These are phyloP conservation scores for Priceomyces carsonii DNA, from an alignment of 805 yeast genomes.

Conservation along the genomic window DNA sequence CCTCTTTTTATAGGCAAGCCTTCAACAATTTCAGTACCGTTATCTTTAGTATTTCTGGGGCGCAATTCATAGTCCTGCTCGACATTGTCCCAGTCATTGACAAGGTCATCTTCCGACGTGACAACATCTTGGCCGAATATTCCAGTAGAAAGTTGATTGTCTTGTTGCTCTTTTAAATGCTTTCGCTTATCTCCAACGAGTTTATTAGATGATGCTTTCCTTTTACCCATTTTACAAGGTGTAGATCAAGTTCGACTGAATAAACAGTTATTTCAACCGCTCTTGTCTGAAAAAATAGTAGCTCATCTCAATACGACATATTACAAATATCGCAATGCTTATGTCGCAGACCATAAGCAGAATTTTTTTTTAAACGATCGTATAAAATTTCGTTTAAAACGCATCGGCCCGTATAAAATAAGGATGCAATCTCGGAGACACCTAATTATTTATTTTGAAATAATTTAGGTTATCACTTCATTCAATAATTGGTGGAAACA, in stretches of 20 bases:
- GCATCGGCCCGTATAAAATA: too few relatives aligned
- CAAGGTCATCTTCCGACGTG: conserved; percentile 16
- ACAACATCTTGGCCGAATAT: conserved; percentile 22
- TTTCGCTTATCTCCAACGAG: conserved; percentile 32
- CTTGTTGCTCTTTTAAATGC: conserved; percentile 40
- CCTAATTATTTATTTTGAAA: too few relatives aligned
- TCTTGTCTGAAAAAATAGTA: conserved; percentile 6
- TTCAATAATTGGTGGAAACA: too few relatives aligned
- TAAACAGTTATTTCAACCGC: background rate
- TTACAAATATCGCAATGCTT: too few relatives aligned
- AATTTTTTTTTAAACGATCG: conserved; percentile 12
- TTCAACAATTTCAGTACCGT: conserved; percentile 41
- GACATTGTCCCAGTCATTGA: conserved; percentile 62
- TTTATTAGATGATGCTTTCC: conserved; percentile 26
- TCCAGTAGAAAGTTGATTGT: conserved; percentile 38
- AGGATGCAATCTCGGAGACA: too few relatives aligned
- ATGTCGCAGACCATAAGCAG: too few relatives aligned
- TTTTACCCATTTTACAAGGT: conserved; percentile 33
- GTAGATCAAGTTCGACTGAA: too few relatives aligned
- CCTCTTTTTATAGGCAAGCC: conserved; percentile 76
- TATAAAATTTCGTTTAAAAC: too few relatives aligned
- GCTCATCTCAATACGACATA: conserved; percentile 10
- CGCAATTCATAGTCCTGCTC: conserved; percentile 77
- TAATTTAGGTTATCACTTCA: too few relatives aligned
- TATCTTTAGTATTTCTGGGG: conserved; percentile 57